These are phyloP conservation scores for Porcisia deanei DNA, from an alignment of 208 protist genomes.

Conservation along the genomic window DNA sequence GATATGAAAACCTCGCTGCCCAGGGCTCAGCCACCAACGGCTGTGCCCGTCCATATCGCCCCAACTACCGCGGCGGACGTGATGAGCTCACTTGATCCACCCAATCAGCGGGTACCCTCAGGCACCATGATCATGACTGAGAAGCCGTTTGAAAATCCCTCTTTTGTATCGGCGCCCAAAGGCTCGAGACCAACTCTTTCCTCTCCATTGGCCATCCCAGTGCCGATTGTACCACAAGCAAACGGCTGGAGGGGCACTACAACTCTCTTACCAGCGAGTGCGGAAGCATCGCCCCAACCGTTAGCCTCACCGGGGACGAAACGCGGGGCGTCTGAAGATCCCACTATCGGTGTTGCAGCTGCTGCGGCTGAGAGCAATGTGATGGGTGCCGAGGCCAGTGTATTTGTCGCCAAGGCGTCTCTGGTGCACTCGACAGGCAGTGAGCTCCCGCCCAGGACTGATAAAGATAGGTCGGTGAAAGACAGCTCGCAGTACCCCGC, in stretches of 20 bases:
- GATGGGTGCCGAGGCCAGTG: background rate
- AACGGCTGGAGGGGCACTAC: constrained; percentile 33
- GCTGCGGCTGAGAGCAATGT: background rate
- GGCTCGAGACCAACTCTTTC: background rate
- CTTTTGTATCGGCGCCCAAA: background rate
- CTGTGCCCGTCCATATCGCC: background rate
- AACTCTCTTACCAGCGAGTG: constrained; percentile 7
- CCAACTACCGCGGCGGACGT: background rate
- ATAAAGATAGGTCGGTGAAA: background rate
- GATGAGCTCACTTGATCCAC: background rate
- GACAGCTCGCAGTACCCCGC: background rate
- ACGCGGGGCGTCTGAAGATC: background rate
- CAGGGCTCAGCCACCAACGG: background rate
- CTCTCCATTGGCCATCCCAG: constrained; percentile 19
- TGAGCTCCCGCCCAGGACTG: background rate
- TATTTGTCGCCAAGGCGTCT: background rate
- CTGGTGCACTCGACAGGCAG: background rate
- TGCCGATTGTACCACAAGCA: constrained; percentile 34
- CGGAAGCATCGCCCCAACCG: background rate
- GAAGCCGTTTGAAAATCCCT: background rate
- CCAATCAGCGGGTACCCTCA: background rate
- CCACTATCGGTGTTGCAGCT: background rate
- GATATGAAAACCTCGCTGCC: background rate
- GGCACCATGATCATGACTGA: background rate
- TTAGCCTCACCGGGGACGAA: no score